These are phyloP conservation scores for Globisporangium iwayamae DNA, from an alignment of 352 stramenopile genomes.

Conservation along the genomic window DNA sequence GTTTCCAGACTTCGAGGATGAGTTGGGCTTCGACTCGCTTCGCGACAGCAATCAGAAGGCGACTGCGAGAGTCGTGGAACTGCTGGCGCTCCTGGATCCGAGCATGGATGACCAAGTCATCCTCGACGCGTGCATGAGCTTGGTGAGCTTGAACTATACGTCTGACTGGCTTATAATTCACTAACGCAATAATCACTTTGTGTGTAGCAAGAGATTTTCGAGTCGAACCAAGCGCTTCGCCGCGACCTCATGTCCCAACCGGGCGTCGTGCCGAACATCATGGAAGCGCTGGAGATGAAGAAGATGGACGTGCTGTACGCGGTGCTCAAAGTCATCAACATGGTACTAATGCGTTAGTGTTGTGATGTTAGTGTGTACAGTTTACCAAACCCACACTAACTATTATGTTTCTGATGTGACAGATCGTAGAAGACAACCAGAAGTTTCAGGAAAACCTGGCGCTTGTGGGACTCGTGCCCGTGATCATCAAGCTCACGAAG, in stretches of 20 bases:
- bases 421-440: slow-evolving; percentile 89
- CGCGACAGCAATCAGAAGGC: slow-evolving; percentile 77
- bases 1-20: slow-evolving; percentile 74
- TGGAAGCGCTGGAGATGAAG: slow-evolving; percentile 92
- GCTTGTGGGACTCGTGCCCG: slow-evolving; percentile 85
- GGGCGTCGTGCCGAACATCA: slow-evolving; percentile 90
- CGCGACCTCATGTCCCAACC: slow-evolving; percentile 87
- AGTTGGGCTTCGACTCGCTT: slow-evolving; percentile 73
- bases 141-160: slow-evolving; percentile 30
- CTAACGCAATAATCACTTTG: not conserved
- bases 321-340: slow-evolving; percentile 87
- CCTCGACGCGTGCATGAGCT: slow-evolving; percentile 66
- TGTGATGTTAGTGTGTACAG: no score
- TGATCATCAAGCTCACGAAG: slow-evolving; percentile 88
- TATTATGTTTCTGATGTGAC: not conserved
- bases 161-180: no score
- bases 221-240: slow-evolving; percentile 63
- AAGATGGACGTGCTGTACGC: slow-evolving; percentile 83
- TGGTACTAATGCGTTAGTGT: slow-evolving; percentile 23
- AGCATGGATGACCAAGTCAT: slow-evolving; percentile 87
- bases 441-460: slow-evolving; percentile 91
- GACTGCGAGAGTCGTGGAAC: slow-evolving; percentile 67
- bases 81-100: slow-evolving; percentile 75
- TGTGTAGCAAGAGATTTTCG: slow-evolving; percentile 71
- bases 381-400: not conserved